A percentile compares a stretch with the other conserved stretches of the same genome.
phyloP scores from a whole-genome alignment of 225 moss, liverwort and hornwort species.

The Marchantia paleacea region DNA sequence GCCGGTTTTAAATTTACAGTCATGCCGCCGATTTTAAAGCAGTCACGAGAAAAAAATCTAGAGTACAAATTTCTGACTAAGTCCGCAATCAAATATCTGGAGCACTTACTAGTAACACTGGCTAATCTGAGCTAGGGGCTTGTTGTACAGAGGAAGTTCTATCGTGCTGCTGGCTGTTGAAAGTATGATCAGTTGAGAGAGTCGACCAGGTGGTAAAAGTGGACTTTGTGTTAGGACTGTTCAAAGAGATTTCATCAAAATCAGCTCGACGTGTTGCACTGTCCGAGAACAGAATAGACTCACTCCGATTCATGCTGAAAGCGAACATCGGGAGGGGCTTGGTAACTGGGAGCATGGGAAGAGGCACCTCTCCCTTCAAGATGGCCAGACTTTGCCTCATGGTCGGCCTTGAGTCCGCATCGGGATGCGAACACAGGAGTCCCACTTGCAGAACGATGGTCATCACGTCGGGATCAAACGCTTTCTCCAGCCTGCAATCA shows the following conservation, averaged over 20 bases:
- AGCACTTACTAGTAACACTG: too few species aligned
- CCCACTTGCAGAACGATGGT: conserved; percentile 11
- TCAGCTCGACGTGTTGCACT: neutral
- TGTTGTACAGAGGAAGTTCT: too few species aligned
- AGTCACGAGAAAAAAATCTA: too few species aligned
- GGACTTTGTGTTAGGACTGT: neutral
- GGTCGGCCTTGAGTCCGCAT: conserved; percentile 19
- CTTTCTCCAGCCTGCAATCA: neutral
- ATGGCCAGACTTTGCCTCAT: conserved; percentile 24
- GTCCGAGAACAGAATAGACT: neutral
- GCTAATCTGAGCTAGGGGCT: too few species aligned
- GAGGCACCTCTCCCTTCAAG: conserved; percentile 21
- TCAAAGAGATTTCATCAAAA: neutral
- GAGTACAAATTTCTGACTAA: too few species aligned
- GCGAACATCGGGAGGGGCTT: conserved; percentile 16
- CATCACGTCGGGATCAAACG: neutral
- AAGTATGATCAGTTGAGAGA: neutral
- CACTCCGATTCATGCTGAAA: neutral
- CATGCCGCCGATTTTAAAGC: too few species aligned
- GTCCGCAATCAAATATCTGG: too few species aligned
- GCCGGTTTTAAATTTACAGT: too few species aligned
- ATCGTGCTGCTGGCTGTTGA: neutral
- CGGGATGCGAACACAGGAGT: conserved; percentile 25
- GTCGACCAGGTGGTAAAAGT: neutral
- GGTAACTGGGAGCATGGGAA: neutral